Base-by-base conservation (phyloP, 1,139 yeast genomes). In the Taphrina confusa region DNA sequence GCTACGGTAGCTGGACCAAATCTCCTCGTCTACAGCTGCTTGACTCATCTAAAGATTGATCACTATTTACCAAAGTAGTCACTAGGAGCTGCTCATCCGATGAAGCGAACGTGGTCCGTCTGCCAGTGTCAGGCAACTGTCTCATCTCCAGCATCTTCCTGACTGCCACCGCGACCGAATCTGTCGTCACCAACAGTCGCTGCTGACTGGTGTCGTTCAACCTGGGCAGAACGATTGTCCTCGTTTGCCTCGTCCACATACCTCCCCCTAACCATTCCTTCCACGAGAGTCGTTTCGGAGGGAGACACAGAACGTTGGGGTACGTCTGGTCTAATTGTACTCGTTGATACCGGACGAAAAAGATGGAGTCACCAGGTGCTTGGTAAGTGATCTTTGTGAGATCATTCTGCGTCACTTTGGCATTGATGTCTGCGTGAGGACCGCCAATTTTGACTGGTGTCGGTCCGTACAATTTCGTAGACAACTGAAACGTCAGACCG, bases 341-440 rank as follows among this genome's bases (percentile, higher is more conserved):
- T 25, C 30, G 36, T 25, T 28, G 37, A 16, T 45, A 45, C 14
- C 51, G 51, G n/a, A 45, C 51, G 51, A 45, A 45, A 16, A 45
- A 45, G 37, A 45, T 30, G 5, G 51, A 28, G 16, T 45, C 51
- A 9, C 51, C 51, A 11, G 51, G 51, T 8, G 51, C 51, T 30
- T 28, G 36, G 37, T 8, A 45, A 9, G 23, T 12, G 37, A 45
- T 25, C 14, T 4, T 45, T 4, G 25, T 45, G 23, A 45, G 37
- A n/a, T 20, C 36, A 4, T 14, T 14, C n/a, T n/a, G n/a, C n/a
- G n/a, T n/a, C n/a, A n/a, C n/a, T n/a, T n/a, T n/a, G n/a, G n/a
- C n/a, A n/a, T n/a, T n/a, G n/a, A n/a, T n/a, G 14, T 27, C 33
- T 12, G 12, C 37, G 9, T 45, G 14, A 20, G 23, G 18, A 4